phyloP scores from a whole-genome alignment of 371 early-diverging fungal species.

The Lichtheimia hyalospora region DNA sequence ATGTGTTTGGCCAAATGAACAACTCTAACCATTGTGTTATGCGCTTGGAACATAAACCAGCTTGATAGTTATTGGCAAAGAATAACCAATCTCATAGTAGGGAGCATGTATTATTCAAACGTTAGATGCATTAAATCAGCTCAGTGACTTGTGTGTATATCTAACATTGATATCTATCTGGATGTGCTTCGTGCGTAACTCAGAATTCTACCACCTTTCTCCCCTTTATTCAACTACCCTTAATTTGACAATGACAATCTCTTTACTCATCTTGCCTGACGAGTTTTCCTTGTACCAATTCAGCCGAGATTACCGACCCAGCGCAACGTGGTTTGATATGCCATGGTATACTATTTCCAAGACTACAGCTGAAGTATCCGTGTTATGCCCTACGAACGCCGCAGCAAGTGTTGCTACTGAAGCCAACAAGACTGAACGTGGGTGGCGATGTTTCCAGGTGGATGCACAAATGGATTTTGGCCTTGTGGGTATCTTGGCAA shows the following conservation, averaged over 20 bases:
- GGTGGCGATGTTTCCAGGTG: slow-evolving; percentile 67
- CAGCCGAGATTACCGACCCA: slow-evolving; percentile 13
- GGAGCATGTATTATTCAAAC: too few species aligned
- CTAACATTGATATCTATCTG: too few species aligned
- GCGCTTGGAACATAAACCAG: too few species aligned
- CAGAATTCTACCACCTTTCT: too few species aligned
- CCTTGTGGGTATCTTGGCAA: slow-evolving; percentile 72
- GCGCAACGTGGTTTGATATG: slow-evolving; percentile 16
- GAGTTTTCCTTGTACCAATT: slow-evolving; percentile 40
- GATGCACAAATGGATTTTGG: slow-evolving; percentile 73
- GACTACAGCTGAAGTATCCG: slow-evolving; percentile 56
- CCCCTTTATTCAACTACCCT: too few species aligned
- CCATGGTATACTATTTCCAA: slow-evolving; percentile 61
- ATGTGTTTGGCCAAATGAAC: too few species aligned
- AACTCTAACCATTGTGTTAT: too few species aligned
- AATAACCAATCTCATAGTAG: too few species aligned
- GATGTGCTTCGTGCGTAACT: too few species aligned
- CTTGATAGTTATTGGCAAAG: too few species aligned
- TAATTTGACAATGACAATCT: slow-evolving; percentile 16
- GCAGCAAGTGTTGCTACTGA: slow-evolving; percentile 15
- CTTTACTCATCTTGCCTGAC: slow-evolving; percentile 31
- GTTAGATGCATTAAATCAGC: too few species aligned
- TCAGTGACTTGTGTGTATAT: too few species aligned
- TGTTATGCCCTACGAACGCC: slow-evolving; percentile 45
- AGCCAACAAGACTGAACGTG: slow-evolving; percentile 51